A percentile compares a stretch with the other conserved stretches of the same genome.
These are phyloP conservation scores for Amaranthus palmeri DNA, from an alignment of 148 eudicot genomes.

Conservation along the genomic window DNA sequence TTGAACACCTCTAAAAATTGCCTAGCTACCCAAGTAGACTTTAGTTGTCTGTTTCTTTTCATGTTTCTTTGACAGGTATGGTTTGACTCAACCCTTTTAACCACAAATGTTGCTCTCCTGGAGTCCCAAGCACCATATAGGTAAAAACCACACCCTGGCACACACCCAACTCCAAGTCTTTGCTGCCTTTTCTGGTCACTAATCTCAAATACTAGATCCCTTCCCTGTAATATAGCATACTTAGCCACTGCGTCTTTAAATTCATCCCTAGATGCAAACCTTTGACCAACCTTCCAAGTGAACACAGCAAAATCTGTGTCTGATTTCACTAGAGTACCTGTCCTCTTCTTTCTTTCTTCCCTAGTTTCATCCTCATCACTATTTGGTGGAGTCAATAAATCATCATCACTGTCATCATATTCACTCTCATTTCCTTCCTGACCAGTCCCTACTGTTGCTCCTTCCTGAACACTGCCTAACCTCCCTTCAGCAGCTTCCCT, in stretches of 20 bases:
- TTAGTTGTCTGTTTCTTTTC: background rate
- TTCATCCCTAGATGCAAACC: background rate
- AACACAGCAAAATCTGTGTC: background rate
- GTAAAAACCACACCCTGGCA: background rate
- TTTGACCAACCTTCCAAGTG: slow-evolving; percentile 1
- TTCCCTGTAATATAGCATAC: background rate
- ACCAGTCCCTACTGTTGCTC: no score
- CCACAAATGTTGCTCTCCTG: background rate
- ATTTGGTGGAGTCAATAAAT: background rate
- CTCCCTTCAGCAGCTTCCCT: slow-evolving; percentile 2
- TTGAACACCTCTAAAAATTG: slow-evolving; percentile 6
- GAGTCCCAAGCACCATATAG: slow-evolving; percentile 4
- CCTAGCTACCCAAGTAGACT: background rate
- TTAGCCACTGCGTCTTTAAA: background rate
- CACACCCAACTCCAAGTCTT: slow-evolving; percentile 1
- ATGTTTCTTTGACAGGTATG: slow-evolving; percentile 6
- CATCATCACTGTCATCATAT: background rate
- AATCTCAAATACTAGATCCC: background rate
- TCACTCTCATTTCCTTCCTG: no score
- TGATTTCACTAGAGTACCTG: background rate
- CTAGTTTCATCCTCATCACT: slow-evolving; percentile 1
- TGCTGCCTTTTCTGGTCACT: background rate
- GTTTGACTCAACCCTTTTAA: background rate
- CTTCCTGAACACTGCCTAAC: no score
- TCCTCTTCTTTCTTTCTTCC: background rate